phyloP scores from a whole-genome alignment of 768 basidiomycete species.

The Boletus tomentosulus region DNA sequence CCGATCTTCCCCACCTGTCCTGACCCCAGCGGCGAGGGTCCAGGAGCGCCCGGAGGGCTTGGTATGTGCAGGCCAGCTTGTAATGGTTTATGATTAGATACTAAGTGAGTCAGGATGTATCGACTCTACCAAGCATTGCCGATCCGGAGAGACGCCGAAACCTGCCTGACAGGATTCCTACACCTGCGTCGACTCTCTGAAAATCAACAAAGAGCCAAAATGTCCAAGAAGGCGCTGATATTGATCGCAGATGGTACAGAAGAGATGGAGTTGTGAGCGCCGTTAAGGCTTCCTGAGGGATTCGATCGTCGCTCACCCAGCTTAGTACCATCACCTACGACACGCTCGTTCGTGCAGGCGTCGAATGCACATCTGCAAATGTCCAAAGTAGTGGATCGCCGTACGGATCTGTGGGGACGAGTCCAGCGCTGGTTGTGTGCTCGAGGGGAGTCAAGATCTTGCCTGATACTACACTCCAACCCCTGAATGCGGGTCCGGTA shows the following conservation, averaged over 20 bases:
- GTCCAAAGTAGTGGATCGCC: constrained; percentile 36
- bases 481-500: constrained; percentile 45
- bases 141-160: not conserved
- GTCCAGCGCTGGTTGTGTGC: constrained; percentile 52
- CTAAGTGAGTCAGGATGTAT: too few relatives aligned
- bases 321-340: constrained; percentile 66
- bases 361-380: constrained; percentile 63
- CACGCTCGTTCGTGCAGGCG: constrained; percentile 73
- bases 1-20: too few relatives aligned
- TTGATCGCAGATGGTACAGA: constrained; percentile 81
- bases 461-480: constrained; percentile 56
- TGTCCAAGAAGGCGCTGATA: constrained; percentile 50
- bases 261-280: constrained; percentile 83
- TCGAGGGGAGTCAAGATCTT: constrained; percentile 73
- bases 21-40: too few relatives aligned
- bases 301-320: not conserved
- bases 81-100: not conserved
- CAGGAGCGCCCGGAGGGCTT: too few relatives aligned
- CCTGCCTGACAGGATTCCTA: not conserved
- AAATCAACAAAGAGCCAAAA: constrained; percentile 4
- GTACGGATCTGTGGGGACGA: constrained; percentile 23
- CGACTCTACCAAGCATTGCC: not conserved
- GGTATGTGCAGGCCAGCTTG: too few relatives aligned
- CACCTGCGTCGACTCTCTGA: constrained; percentile 1
- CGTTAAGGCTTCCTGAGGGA: not conserved